A percentile compares a stretch with the other conserved stretches of the same genome.
These are phyloP conservation scores for Globisporangium megalacanthum DNA, from an alignment of 352 stramenopile genomes.

Conservation along the genomic window DNA sequence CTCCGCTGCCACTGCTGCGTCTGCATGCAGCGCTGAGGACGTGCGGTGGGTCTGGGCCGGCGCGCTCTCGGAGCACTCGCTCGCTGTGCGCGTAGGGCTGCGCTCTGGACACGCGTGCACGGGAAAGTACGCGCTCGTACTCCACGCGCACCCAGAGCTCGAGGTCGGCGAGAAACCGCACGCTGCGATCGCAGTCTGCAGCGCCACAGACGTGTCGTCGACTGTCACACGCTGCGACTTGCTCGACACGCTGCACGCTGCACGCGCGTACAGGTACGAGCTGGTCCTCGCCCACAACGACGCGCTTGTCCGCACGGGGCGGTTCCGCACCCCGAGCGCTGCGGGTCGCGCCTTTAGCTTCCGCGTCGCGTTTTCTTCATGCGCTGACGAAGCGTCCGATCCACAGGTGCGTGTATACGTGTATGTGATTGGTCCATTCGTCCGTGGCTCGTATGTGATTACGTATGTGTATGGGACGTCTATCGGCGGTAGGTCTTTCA, in stretches of 20 bases:
- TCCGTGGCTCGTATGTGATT: neutral
- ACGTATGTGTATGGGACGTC: neutral
- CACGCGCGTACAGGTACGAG: slow-evolving; percentile 56
- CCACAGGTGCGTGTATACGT: slow-evolving; percentile 21
- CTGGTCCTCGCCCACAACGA: slow-evolving; percentile 31
- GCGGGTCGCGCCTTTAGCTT: slow-evolving; percentile 55
- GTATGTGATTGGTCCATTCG: slow-evolving; percentile 21
- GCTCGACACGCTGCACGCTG: slow-evolving; percentile 35
- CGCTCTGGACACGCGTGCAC: slow-evolving; percentile 40
- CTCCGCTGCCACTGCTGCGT: no score
- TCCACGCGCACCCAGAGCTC: slow-evolving; percentile 51
- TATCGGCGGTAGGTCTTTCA: slow-evolving; percentile 32
- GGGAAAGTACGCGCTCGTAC: slow-evolving; percentile 37
- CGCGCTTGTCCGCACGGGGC: slow-evolving; percentile 29
- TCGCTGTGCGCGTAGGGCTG: slow-evolving; percentile 72
- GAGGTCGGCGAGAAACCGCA: slow-evolving; percentile 38
- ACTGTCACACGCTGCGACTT: slow-evolving; percentile 47
- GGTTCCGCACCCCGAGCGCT: slow-evolving; percentile 39
- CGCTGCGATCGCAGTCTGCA: slow-evolving; percentile 34
- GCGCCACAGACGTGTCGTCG: slow-evolving; percentile 23
- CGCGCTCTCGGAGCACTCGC: slow-evolving; percentile 52
- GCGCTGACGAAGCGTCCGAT: slow-evolving; percentile 75
- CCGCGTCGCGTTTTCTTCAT: slow-evolving; percentile 74
- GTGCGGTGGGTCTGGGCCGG: slow-evolving; percentile 75
- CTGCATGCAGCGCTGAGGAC: slow-evolving; percentile 29